phyloP scores from a whole-genome alignment of 495 filamentous ascomycete species.

The Bombardia bombarda region DNA sequence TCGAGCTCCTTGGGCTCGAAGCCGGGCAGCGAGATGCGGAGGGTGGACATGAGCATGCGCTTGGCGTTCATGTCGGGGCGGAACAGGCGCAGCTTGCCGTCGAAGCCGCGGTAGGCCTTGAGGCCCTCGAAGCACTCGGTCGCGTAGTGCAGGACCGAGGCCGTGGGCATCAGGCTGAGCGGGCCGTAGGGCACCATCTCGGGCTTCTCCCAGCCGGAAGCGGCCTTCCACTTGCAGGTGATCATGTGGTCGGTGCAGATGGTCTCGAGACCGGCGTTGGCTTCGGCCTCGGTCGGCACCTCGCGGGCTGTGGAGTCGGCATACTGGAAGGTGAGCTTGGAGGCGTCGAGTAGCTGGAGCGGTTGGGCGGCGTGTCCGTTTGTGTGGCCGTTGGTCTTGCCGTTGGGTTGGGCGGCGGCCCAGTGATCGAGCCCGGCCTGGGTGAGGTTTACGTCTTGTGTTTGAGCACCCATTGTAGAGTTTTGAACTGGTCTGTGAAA shows the following conservation, averaged over 20 bases:
- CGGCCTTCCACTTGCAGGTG: slow-evolving; percentile 59
- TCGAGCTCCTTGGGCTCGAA: slow-evolving; percentile 67
- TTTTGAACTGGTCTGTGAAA: background rate
- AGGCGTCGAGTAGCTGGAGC: slow-evolving; percentile 54
- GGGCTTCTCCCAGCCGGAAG: slow-evolving; percentile 67
- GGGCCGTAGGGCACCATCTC: slow-evolving; percentile 74
- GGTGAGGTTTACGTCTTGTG: background rate
- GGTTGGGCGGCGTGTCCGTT: too few species aligned
- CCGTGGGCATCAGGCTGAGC: slow-evolving; percentile 72
- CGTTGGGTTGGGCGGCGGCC: slow-evolving; percentile 11
- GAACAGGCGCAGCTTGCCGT: slow-evolving; percentile 79
- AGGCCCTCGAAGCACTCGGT: slow-evolving; percentile 90
- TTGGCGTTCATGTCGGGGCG: slow-evolving; percentile 69
- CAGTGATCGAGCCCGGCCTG: background rate
- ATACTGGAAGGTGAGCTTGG: slow-evolving; percentile 59
- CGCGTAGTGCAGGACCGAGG: slow-evolving; percentile 83
- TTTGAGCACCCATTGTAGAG: slow-evolving; percentile 11
- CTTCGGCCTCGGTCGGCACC: slow-evolving; percentile 53
- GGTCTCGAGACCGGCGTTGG: slow-evolving; percentile 37
- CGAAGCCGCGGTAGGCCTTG: slow-evolving; percentile 77
- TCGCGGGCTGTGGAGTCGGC: slow-evolving; percentile 54
- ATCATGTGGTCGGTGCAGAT: slow-evolving; percentile 91
- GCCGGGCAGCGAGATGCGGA: slow-evolving; percentile 67
- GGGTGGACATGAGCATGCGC: slow-evolving; percentile 64
- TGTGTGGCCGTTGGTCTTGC: slow-evolving; percentile 14